These are phyloP conservation scores for Acrocalymma vagum DNA, from an alignment of 2,329 filamentous ascomycete species.

Conservation along the genomic window DNA sequence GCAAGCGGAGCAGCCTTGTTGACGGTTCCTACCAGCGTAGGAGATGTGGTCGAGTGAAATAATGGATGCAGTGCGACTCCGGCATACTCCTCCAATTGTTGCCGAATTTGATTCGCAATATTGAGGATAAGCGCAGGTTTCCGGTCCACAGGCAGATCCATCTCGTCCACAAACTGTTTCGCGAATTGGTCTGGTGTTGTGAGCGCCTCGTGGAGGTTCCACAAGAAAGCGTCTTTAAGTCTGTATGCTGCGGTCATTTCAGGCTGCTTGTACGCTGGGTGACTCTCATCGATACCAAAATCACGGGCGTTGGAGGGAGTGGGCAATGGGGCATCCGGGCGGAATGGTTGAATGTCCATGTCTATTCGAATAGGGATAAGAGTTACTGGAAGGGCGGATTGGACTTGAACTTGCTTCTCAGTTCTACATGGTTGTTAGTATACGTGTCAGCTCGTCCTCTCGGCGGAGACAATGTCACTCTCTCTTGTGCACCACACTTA, in stretches of 20 bases:
- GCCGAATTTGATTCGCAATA: slow-evolving; percentile 93
- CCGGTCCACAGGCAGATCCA: slow-evolving; percentile 82
- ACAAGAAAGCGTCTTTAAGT: slow-evolving; percentile 93
- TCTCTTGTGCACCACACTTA: slow-evolving; percentile 55
- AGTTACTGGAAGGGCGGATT: slow-evolving; percentile 82
- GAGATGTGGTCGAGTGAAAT: slow-evolving; percentile 70
- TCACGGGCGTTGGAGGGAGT: slow-evolving; percentile 67
- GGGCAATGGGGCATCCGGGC: slow-evolving; percentile 71
- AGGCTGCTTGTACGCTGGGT: slow-evolving; percentile 80
- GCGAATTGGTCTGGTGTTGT: slow-evolving; percentile 97
- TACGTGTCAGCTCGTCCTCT: neutral
- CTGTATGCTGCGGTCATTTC: slow-evolving; percentile 86
- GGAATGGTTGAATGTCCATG: slow-evolving; percentile 84
- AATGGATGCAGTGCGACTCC: slow-evolving; percentile 92
- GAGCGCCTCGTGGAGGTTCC: slow-evolving; percentile 95
- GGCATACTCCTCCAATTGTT: slow-evolving; percentile 94
- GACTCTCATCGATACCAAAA: slow-evolving; percentile 71
- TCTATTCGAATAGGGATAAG: slow-evolving; percentile 97
- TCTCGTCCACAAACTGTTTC: slow-evolving; percentile 86
- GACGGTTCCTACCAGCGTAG: slow-evolving; percentile 38
- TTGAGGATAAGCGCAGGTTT: slow-evolving; percentile 72
- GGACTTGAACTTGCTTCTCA: slow-evolving; percentile 68
- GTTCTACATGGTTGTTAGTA: slow-evolving; percentile 50
- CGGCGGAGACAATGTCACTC: too few species aligned
- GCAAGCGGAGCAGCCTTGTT: slow-evolving; percentile 46